Evolutionary conservation across 768 basidiomycete genomes (phyloP).

Genomic region (Lactarius pseudohatsudake): DNA sequence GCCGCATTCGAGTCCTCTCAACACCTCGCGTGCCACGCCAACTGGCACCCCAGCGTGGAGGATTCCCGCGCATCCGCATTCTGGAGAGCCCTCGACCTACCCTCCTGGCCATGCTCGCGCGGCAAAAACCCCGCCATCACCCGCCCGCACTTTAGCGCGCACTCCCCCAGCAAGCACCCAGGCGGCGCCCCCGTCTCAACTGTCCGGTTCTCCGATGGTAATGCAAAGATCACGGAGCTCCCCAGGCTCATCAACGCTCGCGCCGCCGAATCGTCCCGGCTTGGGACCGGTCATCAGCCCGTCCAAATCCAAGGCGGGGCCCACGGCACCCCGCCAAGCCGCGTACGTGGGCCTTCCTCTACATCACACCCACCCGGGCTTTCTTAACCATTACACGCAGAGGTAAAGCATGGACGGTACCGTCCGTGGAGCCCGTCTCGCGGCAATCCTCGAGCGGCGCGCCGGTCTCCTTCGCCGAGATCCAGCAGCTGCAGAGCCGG

Average conservation of each 20-base stretch:
- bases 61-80: neutral
- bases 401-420: conserved; percentile 65
- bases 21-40: neutral
- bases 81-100: neutral
- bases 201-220: neutral
- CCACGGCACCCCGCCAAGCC: conserved; percentile 42
- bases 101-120: neutral
- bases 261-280: conserved; percentile 31
- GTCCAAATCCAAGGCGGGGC: conserved; percentile 30
- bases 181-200: neutral
- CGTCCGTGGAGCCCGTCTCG: conserved; percentile 50
- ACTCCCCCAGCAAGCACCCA: conserved; percentile 3
- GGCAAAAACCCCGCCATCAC: neutral
- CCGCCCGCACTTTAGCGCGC: neutral
- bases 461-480: conserved; percentile 72
- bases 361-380: too few relatives aligned
- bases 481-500: conserved; percentile 74
- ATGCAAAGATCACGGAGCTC: conserved; percentile 14
- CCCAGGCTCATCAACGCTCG: neutral
- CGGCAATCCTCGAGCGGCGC: conserved; percentile 32
- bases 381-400: conserved; percentile 27
- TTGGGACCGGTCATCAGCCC: conserved; percentile 70
- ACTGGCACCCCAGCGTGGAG: conserved; percentile 8
- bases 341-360: conserved; percentile 45
- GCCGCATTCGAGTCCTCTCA: conserved; percentile 11